Evolutionary conservation across 2,329 filamentous ascomycete species (phyloP).

Genomic region (Aspergillus japonicus): DNA sequence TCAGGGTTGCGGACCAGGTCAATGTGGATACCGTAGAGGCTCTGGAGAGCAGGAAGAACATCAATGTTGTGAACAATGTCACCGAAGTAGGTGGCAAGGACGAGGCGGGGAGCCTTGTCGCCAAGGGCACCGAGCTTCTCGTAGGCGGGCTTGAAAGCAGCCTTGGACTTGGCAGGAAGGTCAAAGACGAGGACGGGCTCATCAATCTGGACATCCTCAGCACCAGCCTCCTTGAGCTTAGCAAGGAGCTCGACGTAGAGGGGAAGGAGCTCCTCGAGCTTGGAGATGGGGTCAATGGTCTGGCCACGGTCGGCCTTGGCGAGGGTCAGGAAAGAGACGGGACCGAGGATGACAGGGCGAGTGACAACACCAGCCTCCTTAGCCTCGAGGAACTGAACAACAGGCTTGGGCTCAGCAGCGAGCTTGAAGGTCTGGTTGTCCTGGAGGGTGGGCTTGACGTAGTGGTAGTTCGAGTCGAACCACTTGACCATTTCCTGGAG

Average conservation of each 20-base stretch:
- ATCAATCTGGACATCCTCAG: slow-evolving; percentile 95
- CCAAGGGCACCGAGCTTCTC: slow-evolving; percentile 75
- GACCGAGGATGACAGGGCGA: slow-evolving; percentile 90
- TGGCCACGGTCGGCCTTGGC: slow-evolving; percentile 98
- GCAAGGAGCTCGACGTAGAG: slow-evolving; percentile 90
- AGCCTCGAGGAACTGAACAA: slow-evolving; percentile 91
- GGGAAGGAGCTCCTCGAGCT: slow-evolving; percentile 89
- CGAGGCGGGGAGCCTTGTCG: slow-evolving; percentile 78
- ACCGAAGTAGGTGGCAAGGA: slow-evolving; percentile 97
- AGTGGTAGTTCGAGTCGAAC: slow-evolving; percentile 99
- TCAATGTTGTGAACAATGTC: slow-evolving; percentile 99
- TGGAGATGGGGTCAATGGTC: slow-evolving; percentile 86
- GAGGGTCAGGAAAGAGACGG: slow-evolving; percentile 95
- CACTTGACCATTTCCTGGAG: slow-evolving; percentile 96
- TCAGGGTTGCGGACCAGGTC: slow-evolving; percentile 98
- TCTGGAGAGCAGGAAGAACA: slow-evolving; percentile 69
- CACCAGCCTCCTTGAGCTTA: slow-evolving; percentile 94
- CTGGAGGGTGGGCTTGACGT: slow-evolving; percentile 98
- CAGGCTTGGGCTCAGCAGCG: slow-evolving; percentile 81
- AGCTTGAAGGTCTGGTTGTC: slow-evolving; percentile 97
- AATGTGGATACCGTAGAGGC: slow-evolving; percentile 82
- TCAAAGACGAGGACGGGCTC: slow-evolving; percentile 97
- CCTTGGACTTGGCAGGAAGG: slow-evolving; percentile 84
- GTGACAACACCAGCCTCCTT: slow-evolving; percentile 94
- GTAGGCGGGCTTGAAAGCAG: slow-evolving; percentile 96